Conservation (phyloP, 2,329 filamentous ascomycete genomes). For the Alternaria arborescens region DNA sequence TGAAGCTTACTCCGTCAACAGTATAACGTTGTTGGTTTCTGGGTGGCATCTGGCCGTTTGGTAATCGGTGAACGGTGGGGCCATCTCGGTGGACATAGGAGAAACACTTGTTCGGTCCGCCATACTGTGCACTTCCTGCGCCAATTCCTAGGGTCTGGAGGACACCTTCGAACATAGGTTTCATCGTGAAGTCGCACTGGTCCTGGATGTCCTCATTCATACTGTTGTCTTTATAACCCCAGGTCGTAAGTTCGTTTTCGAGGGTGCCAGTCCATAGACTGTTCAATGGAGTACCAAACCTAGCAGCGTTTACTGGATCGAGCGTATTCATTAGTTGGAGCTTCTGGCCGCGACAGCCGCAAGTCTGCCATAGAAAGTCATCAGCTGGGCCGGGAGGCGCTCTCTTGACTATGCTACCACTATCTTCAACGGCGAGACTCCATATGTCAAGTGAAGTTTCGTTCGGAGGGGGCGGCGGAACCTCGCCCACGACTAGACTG, state of each 20-base stretch:
- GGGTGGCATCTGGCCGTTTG: constrained; percentile 6
- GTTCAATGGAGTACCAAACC: not conserved
- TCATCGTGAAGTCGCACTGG: constrained; percentile 1
- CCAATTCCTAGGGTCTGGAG: not conserved
- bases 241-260: not conserved
- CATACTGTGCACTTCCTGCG: not conserved
- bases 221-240: not conserved
- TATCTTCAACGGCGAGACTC: not conserved
- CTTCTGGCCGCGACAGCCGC: constrained; percentile 1
- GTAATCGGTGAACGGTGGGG: not conserved
- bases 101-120: not conserved
- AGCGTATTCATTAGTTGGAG: not conserved
- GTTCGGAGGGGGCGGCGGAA: not conserved
- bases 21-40: not conserved
- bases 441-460: not conserved
- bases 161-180: not conserved
- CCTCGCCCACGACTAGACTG: not conserved
- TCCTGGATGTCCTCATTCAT: not conserved
- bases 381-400: not conserved
- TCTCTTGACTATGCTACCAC: not conserved
- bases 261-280: constrained; percentile 2
- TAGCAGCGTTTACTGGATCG: not conserved
- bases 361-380: not conserved
- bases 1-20: not conserved
- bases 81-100: not conserved